Evolutionary conservation across 192 early-diverging fungal genomes (phyloP).

Genomic region (Linnemannia exigua): DNA sequence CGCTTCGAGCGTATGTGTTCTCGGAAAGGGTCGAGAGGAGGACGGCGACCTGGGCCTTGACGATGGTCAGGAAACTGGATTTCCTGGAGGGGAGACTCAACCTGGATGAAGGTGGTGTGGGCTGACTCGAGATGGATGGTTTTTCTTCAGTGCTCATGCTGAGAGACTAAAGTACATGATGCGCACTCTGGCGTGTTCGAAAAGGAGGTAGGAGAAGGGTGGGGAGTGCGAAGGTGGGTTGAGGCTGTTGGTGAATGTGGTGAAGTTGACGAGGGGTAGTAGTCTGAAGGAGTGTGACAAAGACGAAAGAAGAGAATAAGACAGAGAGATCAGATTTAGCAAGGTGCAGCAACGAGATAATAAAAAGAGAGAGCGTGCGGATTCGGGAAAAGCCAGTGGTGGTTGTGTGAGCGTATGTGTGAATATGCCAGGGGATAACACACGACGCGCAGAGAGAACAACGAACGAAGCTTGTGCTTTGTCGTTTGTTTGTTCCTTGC

Average conservation of each 20-base stretch:
- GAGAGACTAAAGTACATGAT: constrained; percentile 61
- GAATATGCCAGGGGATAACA: not conserved
- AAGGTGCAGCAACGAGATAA: not conserved
- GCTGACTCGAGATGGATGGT: constrained; percentile 56
- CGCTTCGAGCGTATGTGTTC: constrained; percentile 65
- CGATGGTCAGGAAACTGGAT: constrained; percentile 66
- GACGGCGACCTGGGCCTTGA: constrained; percentile 70
- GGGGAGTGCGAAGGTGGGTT: not conserved
- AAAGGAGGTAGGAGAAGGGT: not conserved
- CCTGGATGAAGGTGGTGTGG: constrained; percentile 62
- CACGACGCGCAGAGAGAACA: not conserved
- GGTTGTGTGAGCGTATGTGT: not conserved
- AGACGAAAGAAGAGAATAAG: not conserved
- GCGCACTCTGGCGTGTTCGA: constrained; percentile 27
- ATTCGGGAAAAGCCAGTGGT: no score
- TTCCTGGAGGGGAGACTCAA: constrained; percentile 61
- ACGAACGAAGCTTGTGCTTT: not conserved
- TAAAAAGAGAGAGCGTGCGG: not conserved
- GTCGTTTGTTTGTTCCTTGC: not conserved
- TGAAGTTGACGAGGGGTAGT: not conserved
- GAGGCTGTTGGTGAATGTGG: not conserved
- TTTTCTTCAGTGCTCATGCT: constrained; percentile 74
- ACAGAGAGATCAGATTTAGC: not conserved
- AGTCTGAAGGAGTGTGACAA: not conserved
- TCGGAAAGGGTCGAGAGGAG: constrained; percentile 65